Conservation (phyloP, 306 rosid species). For the Luffa aegyptiaca region DNA sequence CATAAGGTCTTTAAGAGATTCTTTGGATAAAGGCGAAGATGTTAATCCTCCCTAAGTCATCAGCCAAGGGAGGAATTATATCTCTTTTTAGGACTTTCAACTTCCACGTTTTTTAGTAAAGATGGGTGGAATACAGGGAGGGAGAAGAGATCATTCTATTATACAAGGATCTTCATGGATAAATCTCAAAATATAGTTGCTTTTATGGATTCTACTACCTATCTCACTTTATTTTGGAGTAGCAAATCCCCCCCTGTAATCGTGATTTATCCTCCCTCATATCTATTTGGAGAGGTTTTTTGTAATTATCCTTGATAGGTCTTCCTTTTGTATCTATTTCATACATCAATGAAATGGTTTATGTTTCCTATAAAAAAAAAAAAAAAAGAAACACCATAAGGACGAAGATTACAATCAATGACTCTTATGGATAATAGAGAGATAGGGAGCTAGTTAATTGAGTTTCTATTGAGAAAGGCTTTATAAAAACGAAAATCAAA, state of each 20-base stretch:
- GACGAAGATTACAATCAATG: not conserved
- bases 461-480: not conserved
- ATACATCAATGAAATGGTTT: too few species aligned
- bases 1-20: not conserved
- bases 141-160: not conserved
- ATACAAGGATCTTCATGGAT: not conserved
- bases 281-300: too few species aligned
- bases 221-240: too few species aligned
- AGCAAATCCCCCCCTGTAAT: too few species aligned
- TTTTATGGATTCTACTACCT: too few species aligned
- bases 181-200: too few species aligned
- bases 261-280: too few species aligned
- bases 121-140: not conserved
- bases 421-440: not conserved
- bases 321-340: too few species aligned
- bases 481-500: not conserved
- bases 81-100: not conserved
- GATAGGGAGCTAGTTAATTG: not conserved
- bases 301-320: too few species aligned
- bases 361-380: too few species aligned
- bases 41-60: not conserved
- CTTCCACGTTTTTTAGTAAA: not conserved
- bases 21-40: not conserved
- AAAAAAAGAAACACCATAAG: not conserved
- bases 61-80: not conserved